phyloP scores from a whole-genome alignment of 352 stramenopile genomes.

The Phytophthora quininea region DNA sequence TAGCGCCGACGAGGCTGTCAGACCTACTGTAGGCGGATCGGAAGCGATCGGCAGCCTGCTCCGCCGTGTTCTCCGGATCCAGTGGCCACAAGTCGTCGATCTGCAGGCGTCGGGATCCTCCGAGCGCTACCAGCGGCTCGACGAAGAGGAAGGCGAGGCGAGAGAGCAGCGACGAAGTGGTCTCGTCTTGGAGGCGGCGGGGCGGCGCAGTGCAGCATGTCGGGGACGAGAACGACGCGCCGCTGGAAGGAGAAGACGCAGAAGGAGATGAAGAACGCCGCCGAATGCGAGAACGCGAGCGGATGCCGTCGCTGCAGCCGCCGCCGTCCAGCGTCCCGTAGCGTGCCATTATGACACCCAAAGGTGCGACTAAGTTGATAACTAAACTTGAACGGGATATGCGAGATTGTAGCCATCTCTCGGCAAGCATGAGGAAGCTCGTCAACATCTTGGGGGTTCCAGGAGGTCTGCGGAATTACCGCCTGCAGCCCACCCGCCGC shows the following conservation, averaged over 20 bases:
- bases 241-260: not conserved
- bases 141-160: constrained; percentile 46
- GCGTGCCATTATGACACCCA: constrained; percentile 4
- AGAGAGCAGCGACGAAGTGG: constrained; percentile 30
- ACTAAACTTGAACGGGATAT: not conserved
- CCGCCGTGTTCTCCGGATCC: constrained; percentile 30
- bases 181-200: constrained; percentile 14
- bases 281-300: constrained; percentile 14
- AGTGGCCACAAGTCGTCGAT: constrained; percentile 45
- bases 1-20: constrained; percentile 14
- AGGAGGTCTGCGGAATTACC: no score
- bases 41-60: constrained; percentile 30
- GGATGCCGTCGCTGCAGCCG: constrained; percentile 4
- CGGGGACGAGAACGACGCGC: not conserved
- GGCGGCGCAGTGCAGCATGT: not conserved
- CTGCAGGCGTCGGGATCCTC: constrained; percentile 17
- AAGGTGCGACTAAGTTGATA: not conserved
- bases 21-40: constrained; percentile 33
- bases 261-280: constrained; percentile 9
- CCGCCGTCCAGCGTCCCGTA: constrained; percentile 10
- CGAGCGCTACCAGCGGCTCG: constrained; percentile 36
- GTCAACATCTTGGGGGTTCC: no score
- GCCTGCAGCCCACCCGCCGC: no score
- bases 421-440: no score
- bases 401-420: no score